Evolutionary conservation across 495 filamentous ascomycete species (phyloP).

Genomic region (Daldinia childiae): DNA sequence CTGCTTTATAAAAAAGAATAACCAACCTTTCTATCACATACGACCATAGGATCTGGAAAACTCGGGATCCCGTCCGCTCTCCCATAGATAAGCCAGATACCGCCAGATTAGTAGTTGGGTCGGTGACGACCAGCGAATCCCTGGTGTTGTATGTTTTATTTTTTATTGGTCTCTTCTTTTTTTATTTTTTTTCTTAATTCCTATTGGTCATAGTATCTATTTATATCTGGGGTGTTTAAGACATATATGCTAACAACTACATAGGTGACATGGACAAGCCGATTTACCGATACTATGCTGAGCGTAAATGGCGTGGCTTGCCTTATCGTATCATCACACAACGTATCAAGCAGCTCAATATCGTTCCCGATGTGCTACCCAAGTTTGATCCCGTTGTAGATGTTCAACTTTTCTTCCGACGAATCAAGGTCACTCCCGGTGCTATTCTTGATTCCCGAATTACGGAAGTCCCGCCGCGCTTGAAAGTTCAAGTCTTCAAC

Average conservation of each 20-base stretch:
- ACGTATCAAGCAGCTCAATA: constrained; percentile 85
- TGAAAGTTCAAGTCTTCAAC: constrained; percentile 87
- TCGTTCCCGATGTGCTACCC: constrained; percentile 93
- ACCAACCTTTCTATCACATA: constrained; percentile 40
- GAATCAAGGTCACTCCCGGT: constrained; percentile 73
- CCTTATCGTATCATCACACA: constrained; percentile 83
- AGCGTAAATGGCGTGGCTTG: constrained; percentile 79
- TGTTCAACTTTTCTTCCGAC: constrained; percentile 79
- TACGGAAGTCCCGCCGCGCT: constrained; percentile 73
- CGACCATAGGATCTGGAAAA: constrained; percentile 58
- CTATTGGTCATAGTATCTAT: background rate
- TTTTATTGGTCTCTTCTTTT: constrained; percentile 7
- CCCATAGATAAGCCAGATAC: constrained; percentile 55
- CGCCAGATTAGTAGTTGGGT: constrained; percentile 59
- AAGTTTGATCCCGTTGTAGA: constrained; percentile 80
- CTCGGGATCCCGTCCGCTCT: constrained; percentile 63
- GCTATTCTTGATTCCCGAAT: constrained; percentile 75
- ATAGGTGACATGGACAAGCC: constrained; percentile 94
- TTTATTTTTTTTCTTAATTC: constrained; percentile 19
- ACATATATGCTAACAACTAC: constrained; percentile 32
- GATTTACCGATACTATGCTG: constrained; percentile 90
- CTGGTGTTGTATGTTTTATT: constrained; percentile 56
- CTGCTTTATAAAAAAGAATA: constrained; percentile 22
- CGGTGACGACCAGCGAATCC: constrained; percentile 61
- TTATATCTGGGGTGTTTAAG: background rate